These are phyloP conservation scores for Saturnispora gosingensis DNA, from an alignment of 805 yeast species.

Conservation along the genomic window DNA sequence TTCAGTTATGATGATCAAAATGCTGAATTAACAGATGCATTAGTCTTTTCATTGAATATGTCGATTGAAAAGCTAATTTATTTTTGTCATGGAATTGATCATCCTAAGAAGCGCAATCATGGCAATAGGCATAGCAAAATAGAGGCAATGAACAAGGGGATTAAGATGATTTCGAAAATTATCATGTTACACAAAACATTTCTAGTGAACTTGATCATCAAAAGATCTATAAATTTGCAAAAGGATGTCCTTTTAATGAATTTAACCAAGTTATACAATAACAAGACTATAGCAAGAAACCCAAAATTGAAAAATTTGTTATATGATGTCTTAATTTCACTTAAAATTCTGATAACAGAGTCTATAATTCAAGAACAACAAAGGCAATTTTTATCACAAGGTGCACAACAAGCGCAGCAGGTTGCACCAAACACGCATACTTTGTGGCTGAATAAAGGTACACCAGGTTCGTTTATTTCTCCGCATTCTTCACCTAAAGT, in stretches of 20 bases:
- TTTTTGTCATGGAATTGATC: conserved; percentile 22
- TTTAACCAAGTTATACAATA: conserved; percentile 37
- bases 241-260: conserved; percentile 40
- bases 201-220: conserved; percentile 37
- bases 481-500: conserved; percentile 14
- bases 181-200: conserved; percentile 49
- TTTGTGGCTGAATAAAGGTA: conserved; percentile 16
- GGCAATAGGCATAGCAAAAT: conserved; percentile 14
- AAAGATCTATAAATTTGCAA: conserved; percentile 31
- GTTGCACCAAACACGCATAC: conserved; percentile 15
- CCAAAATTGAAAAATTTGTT: conserved; percentile 46
- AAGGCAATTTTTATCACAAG: neutral
- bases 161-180: conserved; percentile 43
- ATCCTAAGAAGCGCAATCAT: conserved; percentile 11
- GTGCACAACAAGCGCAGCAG: conserved; percentile 7
- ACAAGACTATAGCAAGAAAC: conserved; percentile 34
- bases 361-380: conserved; percentile 13
- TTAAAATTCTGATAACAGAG: conserved; percentile 34
- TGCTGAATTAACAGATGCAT: conserved; percentile 28
- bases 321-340: conserved; percentile 48
- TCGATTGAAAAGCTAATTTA: conserved; percentile 32
- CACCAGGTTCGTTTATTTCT: conserved; percentile 16
- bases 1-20: conserved; percentile 6
- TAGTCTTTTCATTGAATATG: conserved; percentile 33
- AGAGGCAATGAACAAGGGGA: conserved; percentile 20